phyloP scores from a whole-genome alignment of 2,329 filamentous ascomycete species.

The Diplocarpon mali region DNA sequence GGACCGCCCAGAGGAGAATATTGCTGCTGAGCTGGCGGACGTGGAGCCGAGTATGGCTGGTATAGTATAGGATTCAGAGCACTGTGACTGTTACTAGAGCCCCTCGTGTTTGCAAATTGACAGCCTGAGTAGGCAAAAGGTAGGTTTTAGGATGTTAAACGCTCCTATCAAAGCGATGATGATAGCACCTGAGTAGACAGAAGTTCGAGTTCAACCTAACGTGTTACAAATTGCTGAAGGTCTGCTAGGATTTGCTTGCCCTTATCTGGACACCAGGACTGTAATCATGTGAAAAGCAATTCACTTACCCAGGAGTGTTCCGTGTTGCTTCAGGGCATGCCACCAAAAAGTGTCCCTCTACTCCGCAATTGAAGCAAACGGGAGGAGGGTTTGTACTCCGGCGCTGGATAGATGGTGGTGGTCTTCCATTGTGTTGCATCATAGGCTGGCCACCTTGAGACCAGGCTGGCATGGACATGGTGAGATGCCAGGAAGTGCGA shows the following conservation, averaged over 20 bases:
- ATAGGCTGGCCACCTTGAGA: conserved; percentile 15
- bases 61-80: neutral
- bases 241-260: no score
- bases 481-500: neutral
- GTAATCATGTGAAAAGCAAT: neutral
- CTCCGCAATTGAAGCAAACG: conserved; percentile 44
- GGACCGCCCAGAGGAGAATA: conserved; percentile 11
- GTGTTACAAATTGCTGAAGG: no score
- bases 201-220: neutral
- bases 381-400: conserved; percentile 23
- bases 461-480: conserved; percentile 19
- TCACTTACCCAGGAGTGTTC: conserved; percentile 39
- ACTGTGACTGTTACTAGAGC: neutral
- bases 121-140: no score
- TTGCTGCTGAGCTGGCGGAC: conserved; percentile 12
- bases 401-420: conserved; percentile 6
- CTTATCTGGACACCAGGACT: no score
- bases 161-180: no score
- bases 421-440: conserved; percentile 9
- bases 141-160: no score
- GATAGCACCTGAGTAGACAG: no score
- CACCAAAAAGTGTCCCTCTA: conserved; percentile 39
- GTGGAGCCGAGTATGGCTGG: conserved; percentile 4
- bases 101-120: no score
- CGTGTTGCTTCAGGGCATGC: conserved; percentile 42